These are phyloP conservation scores for Calonectria crousiana DNA, from an alignment of 2,329 filamentous ascomycete species.

Conservation along the genomic window DNA sequence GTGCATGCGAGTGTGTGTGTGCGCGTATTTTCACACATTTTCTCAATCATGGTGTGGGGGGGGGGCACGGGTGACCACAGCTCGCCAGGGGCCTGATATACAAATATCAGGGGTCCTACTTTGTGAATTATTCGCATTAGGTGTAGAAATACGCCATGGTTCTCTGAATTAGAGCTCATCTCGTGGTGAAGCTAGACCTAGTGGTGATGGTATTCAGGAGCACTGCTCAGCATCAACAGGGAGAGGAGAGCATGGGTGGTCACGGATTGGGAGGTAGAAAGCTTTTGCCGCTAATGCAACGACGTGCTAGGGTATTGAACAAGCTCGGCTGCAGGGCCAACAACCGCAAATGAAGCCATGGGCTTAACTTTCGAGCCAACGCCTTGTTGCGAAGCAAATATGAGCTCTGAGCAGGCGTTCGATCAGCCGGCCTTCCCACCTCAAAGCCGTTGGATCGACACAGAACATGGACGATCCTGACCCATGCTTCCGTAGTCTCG, in stretches of 20 bases:
- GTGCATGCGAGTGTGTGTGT: not conserved
- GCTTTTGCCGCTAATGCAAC: conserved; percentile 12
- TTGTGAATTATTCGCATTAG: not conserved
- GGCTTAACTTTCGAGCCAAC: not conserved
- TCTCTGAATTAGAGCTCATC: not conserved
- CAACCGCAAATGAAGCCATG: not conserved
- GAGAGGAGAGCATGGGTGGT: not conserved
- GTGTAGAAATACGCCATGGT: too few relatives aligned
- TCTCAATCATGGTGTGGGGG: not conserved
- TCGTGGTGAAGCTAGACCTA: not conserved
- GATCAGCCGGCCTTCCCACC: not conserved
- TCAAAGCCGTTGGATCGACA: conserved; percentile 11
- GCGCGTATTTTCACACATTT: not conserved
- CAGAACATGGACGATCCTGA: conserved; percentile 1
- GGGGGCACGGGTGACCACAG: not conserved
- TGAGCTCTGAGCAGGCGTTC: not conserved
- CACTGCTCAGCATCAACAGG: not conserved
- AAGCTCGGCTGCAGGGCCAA: not conserved
- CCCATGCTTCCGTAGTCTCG: conserved; percentile 8
- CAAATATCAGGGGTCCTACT: not conserved
- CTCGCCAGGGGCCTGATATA: too few relatives aligned
- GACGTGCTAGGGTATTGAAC: not conserved
- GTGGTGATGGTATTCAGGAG: not conserved
- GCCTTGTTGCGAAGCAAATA: not conserved
- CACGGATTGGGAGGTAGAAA: not conserved